Conservation (phyloP, 2,329 filamentous ascomycete species). For the Teratosphaeria destructans region DNA sequence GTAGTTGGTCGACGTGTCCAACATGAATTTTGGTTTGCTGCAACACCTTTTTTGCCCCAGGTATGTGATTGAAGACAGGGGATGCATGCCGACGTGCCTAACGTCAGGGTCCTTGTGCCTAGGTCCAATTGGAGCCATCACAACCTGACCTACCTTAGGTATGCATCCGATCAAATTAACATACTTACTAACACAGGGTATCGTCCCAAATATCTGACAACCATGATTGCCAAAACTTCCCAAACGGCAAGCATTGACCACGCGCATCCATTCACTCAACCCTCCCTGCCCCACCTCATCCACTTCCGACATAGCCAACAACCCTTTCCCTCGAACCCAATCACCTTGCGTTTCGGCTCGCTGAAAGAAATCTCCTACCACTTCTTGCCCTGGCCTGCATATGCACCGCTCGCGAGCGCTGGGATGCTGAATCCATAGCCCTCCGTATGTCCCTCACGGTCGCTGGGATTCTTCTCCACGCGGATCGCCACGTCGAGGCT, state of each 20-base stretch:
- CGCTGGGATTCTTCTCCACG: constrained; percentile 37
- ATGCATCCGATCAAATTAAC: not conserved
- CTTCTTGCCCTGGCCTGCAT: constrained; percentile 16
- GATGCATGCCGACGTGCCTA: too few species aligned
- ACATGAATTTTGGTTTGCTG: too few species aligned
- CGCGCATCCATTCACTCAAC: not conserved
- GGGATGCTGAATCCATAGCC: constrained; percentile 42
- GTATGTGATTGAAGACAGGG: too few species aligned
- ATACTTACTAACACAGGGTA: not conserved
- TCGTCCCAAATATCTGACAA: not conserved
- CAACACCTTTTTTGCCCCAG: too few species aligned
- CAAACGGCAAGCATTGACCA: not conserved
- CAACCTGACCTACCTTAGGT: too few species aligned
- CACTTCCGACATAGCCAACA: not conserved
- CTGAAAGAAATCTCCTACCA: constrained; percentile 13
- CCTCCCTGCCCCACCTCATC: not conserved
- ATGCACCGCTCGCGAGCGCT: constrained; percentile 25
- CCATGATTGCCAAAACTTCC: not conserved
- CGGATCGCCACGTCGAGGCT: constrained; percentile 39
- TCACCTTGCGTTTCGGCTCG: not conserved
- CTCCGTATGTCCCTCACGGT: constrained; percentile 35
- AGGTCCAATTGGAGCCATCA: not conserved
- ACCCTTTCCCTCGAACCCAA: not conserved
- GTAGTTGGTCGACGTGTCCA: too few species aligned
- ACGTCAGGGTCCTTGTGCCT: too few species aligned